A percentile compares a stretch with the other conserved stretches of the same genome.
Evolutionary conservation across 2,329 filamentous ascomycete genomes (phyloP).

Genomic region (Trichophyton benhamiae): DNA sequence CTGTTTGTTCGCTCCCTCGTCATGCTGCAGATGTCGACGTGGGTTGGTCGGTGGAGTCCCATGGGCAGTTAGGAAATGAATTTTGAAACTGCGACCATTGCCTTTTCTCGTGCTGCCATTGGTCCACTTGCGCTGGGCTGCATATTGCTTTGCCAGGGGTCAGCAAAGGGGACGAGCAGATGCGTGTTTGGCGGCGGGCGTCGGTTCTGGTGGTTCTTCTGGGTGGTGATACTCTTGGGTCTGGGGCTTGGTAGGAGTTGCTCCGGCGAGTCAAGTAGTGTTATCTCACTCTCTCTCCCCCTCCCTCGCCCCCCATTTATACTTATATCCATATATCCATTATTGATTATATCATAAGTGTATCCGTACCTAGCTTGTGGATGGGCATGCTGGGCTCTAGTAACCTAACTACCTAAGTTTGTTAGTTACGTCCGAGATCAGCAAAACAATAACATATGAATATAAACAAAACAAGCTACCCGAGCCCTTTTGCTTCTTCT

Average conservation of each 20-base stretch:
- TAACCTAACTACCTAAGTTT: background rate
- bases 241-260: too few relatives aligned
- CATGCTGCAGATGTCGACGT: background rate
- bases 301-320: too few relatives aligned
- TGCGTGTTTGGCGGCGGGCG: too few relatives aligned
- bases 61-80: background rate
- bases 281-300: too few relatives aligned
- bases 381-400: too few relatives aligned
- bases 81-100: conserved; percentile 1
- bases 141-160: conserved; percentile 1
- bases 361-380: too few relatives aligned
- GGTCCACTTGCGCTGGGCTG: background rate
- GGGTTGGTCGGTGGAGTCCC: background rate
- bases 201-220: too few relatives aligned
- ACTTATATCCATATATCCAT: too few relatives aligned
- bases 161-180: too few relatives aligned
- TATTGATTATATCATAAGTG: too few relatives aligned
- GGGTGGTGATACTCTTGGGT: too few relatives aligned
- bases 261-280: too few relatives aligned
- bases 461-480: conserved; percentile 3
- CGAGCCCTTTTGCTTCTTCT: background rate
- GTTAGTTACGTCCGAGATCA: background rate
- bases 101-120: background rate
- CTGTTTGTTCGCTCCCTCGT: background rate
- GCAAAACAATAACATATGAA: conserved; percentile 1